These are phyloP conservation scores for Trametes coccinea DNA, from an alignment of 768 basidiomycete species.

Conservation along the genomic window DNA sequence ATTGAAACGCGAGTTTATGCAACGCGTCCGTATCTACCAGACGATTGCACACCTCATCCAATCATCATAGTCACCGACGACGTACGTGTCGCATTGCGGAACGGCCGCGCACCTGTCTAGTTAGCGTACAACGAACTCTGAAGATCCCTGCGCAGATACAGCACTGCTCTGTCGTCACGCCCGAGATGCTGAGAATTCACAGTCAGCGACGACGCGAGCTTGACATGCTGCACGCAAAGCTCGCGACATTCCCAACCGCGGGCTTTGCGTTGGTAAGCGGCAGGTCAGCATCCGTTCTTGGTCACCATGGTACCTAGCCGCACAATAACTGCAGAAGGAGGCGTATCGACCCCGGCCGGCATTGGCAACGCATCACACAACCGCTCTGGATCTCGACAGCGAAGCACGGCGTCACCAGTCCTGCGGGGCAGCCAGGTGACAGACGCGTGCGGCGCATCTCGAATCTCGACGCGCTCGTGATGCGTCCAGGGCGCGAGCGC, in stretches of 20 bases:
- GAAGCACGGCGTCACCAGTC: too few species aligned
- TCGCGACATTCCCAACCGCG: background rate
- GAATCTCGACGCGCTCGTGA: background rate
- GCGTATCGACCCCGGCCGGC: background rate
- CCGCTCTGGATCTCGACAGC: background rate
- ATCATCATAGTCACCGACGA: too few species aligned
- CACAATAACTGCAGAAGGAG: background rate
- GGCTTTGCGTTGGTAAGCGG: background rate
- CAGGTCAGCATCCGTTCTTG: background rate
- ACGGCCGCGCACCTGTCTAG: too few species aligned
- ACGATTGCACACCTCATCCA: too few species aligned
- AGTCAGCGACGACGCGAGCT: background rate
- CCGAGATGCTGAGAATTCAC: too few species aligned
- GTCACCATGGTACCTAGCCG: slow-evolving; percentile 2
- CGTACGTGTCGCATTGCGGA: too few species aligned
- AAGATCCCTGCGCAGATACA: too few species aligned
- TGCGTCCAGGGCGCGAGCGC: background rate
- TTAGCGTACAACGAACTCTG: too few species aligned
- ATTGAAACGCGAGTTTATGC: too few species aligned
- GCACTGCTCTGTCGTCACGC: too few species aligned
- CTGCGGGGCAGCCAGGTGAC: background rate
- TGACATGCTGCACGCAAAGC: background rate
- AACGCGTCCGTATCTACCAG: too few species aligned
- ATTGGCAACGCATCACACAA: background rate
- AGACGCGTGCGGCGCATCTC: background rate